Percentiles rank a stretch among this genome's conserved stretches.
Conservation (phyloP, 192 early-diverging fungal genomes). For the Coemansia sp. region DNA sequence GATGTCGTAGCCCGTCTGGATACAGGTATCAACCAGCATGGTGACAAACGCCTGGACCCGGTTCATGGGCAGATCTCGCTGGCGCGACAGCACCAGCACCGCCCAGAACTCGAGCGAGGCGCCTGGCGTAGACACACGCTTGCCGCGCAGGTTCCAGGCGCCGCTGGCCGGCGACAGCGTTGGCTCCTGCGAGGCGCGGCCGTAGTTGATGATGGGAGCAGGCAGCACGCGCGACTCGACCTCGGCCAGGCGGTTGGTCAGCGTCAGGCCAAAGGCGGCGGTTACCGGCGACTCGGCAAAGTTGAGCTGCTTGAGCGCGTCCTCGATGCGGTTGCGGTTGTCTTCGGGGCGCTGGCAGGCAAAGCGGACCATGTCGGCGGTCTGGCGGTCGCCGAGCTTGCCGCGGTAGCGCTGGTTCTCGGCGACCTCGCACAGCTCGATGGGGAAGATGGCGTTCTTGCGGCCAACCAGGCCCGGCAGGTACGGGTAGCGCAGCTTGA, state of each 20-base stretch:
- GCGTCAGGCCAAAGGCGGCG: constrained; percentile 68
- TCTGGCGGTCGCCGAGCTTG: constrained; percentile 82
- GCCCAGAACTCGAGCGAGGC: constrained; percentile 75
- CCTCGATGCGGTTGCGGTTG: constrained; percentile 77
- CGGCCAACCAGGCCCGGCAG: constrained; percentile 79
- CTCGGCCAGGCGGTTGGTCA: constrained; percentile 63
- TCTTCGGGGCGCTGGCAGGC: constrained; percentile 81
- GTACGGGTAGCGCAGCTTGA: constrained; percentile 67
- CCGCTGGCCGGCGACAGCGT: constrained; percentile 63
- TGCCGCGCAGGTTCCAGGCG: constrained; percentile 85
- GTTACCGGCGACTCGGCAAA: constrained; percentile 71
- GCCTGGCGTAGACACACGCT: constrained; percentile 67
- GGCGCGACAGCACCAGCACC: constrained; percentile 72
- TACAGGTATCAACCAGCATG: constrained; percentile 67
- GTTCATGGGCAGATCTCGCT: constrained; percentile 50
- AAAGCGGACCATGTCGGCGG: constrained; percentile 93
- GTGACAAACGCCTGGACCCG: constrained; percentile 71
- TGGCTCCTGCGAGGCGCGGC: constrained; percentile 46
- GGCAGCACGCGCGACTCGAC: constrained; percentile 77
- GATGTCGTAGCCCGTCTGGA: constrained; percentile 68
- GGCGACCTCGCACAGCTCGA: constrained; percentile 86
- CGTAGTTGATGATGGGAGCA: constrained; percentile 73
- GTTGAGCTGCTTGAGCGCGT: constrained; percentile 64
- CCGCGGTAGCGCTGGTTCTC: constrained; percentile 79
- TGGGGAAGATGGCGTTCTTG: constrained; percentile 72